Evolutionary conservation across 768 basidiomycete species (phyloP), one percentile per base, ranked within the genome.

Genomic region (Mrakia gelida): DNA sequence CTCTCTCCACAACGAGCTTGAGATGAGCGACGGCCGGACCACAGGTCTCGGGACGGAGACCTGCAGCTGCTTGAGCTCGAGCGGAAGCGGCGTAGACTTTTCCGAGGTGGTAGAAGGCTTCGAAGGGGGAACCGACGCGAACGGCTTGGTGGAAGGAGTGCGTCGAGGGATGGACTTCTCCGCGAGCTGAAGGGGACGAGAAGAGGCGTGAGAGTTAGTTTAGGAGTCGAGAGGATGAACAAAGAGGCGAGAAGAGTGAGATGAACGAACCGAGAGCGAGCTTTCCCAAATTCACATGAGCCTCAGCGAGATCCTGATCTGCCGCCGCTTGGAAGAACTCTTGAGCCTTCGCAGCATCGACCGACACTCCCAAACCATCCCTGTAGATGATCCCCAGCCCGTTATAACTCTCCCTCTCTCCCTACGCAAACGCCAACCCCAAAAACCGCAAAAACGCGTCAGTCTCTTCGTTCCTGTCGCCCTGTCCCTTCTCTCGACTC

Each of bases 101-200:
- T 32, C 92, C 95, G 15, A 97, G 88, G 82, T 97, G 95, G 85
- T 95, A 96, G 85, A 92, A 96, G 0, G 95, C 92, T 83, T 99
- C 95, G 78, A 96, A 94, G 0, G 92, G 92, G 6, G 96, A 95
- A 6, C 96, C 97, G 80, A 89, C 88, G 1, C 92, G 89, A 68
- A 96, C 86, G 4, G 95, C 97, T 34, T 87, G 88, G 83, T 98
- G 93, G 81, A 98, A 92, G 82, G 90, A 90, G 1, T 88, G 87
- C 0, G 87, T 88, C 0, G 95, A 95, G 7, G 88, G 80, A 34
- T 86, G 84, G 32, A 90, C 71, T 65, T 98, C 94, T 26, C 90
- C 90, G 23, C 88, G 88, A 43, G 88, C 95, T 96, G 80, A 65
- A 79, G 9, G 16, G 49, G 21, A 56, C 34, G 30, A n/a, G 26